Evolutionary conservation across 176 grass and related monocot genomes (phyloP), one percentile per base, ranked within the genome.

Genomic region (Panicum miliaceum): DNA sequence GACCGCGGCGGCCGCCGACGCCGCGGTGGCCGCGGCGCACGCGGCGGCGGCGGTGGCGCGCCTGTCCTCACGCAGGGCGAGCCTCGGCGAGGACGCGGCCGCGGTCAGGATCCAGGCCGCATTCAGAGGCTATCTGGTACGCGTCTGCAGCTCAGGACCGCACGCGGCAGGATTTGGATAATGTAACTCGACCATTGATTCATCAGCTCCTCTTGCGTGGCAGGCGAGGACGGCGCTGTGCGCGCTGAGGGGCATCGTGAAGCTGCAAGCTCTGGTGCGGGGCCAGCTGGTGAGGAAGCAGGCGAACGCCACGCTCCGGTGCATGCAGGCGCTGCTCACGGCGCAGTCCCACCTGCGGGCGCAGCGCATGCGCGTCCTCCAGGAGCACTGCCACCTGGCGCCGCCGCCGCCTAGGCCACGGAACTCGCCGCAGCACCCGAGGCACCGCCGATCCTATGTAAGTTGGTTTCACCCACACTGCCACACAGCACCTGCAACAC

Each of bases 281-380:
- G 92, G 92, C 0, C 90, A 93, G 57, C 79, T 94, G n/a, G 95
- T 97, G 81, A 81, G 95, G 92, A 94, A 91, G 88, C 95, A 97
- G 75, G 90, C 95, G 10, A 87, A 68, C 12, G 80, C 88, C n/a
- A 94, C 95, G 16, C 92, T 97, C 53, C 90, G 88, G 3, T 91
- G 95, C 77, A 94, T 97, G 95, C 86, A 97, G 75, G 95, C 92
- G 46, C 81, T 97, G 5, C 71, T 97, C 10, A 64, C 74, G 7
- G 95, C 90, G 37, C 95, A 92, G 85, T 87, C 77, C 38, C 81
- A 91, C 77, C 88, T 91, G 76, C 90, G 88, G 37, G 92, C 83
- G 3, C 90, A 89, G 76, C 89, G 86, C 51, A 73, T 92, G 57
- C 84, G 84, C 27, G 79, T 81, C 12, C 64, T 83, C 35, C 90